phyloP scores from a whole-genome alignment of 106 monocot species.

The Narthecium ossifragum region DNA sequence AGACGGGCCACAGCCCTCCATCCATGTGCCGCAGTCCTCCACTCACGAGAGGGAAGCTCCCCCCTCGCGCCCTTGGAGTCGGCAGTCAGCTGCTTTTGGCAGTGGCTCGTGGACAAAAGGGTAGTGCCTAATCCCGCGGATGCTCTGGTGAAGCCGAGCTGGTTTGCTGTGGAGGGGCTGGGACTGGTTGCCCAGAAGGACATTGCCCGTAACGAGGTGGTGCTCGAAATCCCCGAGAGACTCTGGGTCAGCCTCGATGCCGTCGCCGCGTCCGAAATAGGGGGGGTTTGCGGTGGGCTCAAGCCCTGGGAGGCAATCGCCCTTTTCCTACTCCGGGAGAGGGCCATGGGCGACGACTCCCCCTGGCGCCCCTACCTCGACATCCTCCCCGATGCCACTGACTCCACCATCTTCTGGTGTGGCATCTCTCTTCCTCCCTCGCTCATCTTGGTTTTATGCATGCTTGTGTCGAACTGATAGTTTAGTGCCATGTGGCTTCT shows the following conservation, averaged over 20 bases:
- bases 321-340: conserved; percentile 66
- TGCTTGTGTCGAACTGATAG: too few relatives aligned
- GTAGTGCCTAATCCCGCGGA: conserved; percentile 14
- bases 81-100: conserved; percentile 39
- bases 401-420: conserved; percentile 88
- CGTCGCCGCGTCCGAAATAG: conserved; percentile 56
- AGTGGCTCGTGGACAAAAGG: conserved; percentile 36
- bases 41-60: too few relatives aligned
- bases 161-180: conserved; percentile 54
- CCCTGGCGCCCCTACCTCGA: conserved; percentile 66
- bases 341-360: conserved; percentile 36
- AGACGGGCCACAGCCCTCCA: neutral
- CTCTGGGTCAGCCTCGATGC: conserved; percentile 71
- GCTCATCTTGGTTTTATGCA: neutral
- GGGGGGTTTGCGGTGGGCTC: conserved; percentile 34
- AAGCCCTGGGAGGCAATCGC: conserved; percentile 64
- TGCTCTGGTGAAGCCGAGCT: too few relatives aligned
- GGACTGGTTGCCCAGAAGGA: conserved; percentile 68
- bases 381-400: conserved; percentile 50
- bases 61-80: conserved; percentile 7
- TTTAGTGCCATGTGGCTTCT: conserved; percentile 11
- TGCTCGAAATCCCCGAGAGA: conserved; percentile 67
- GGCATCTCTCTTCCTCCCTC: neutral
- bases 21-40: neutral
- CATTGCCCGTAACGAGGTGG: conserved; percentile 45